Evolutionary conservation across 129 eudicot genomes (phyloP), one percentile per base, ranked within the genome.

Genomic region (Arctium minus): DNA sequence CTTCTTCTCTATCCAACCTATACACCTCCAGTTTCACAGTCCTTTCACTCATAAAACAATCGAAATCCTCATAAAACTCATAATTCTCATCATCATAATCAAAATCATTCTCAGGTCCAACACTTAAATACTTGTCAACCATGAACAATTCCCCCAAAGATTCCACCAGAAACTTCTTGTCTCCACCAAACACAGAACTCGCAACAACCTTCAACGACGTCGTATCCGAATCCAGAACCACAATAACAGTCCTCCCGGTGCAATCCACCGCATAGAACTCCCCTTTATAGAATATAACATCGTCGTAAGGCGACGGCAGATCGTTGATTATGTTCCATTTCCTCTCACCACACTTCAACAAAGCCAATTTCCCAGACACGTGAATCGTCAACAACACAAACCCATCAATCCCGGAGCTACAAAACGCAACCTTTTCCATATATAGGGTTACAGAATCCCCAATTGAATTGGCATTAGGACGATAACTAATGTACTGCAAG

Each of bases 21-120:
- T 84, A 95, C 17, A 95, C 97, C 88, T 91, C 90, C 78, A 93
- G 87, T 80, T 87, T 90, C 42, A 94, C 90, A 0, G 98, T 91
- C 76, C 94, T 90, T 83, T 94, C 98, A 36, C 92, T 91, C 91
- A 86, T 90, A 27, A 79, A 88, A 68, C 92, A 86, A 94, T 94
- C 97, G 33, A 89, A 88, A 38, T 91, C 98, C 90, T 94, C 98
- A 29, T 91, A 92, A 81, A 88, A 90, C 89, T 94, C 92, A 6
- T 91, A 72, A 8, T 84, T 86, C 65, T 79, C 87, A 71, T 91
- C 97, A 42, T 85, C 89, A 10, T 76, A 87, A 36, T 92, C 95
- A 39, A 85, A 50, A 78, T 90, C 96, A 75, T 91, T 91, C 70
- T 90, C 98, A 0, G 92, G 86, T 74, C 92, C 91, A 80, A 86